Evolutionary conservation across 2,329 filamentous ascomycete species (phyloP).

Genomic region (Colletotrichum sp.): DNA sequence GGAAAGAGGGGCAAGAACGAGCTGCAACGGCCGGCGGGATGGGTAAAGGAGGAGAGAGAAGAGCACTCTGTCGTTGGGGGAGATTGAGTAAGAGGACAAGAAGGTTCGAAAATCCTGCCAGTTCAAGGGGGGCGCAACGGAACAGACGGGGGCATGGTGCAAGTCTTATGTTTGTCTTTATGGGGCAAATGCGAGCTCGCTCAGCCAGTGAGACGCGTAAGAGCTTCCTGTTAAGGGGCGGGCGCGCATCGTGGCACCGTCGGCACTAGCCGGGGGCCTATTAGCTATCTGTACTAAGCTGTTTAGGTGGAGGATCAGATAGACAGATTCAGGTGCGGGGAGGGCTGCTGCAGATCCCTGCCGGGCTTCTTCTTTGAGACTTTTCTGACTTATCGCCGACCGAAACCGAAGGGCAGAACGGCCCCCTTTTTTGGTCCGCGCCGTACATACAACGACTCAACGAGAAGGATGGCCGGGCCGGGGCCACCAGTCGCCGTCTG

Average conservation of each 20-base stretch:
- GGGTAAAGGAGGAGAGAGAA: background rate
- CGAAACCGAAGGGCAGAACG: background rate
- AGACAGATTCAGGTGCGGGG: background rate
- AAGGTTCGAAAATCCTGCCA: background rate
- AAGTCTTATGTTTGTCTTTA: background rate
- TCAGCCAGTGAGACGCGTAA: constrained; percentile 8
- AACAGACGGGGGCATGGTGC: background rate
- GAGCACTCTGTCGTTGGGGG: background rate
- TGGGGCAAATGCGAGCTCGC: constrained; percentile 9
- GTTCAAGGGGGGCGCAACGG: background rate
- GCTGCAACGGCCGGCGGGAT: background rate
- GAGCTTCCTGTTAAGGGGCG: background rate
- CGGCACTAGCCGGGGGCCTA: background rate
- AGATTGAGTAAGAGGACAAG: background rate
- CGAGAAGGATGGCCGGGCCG: background rate
- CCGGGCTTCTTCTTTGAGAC: background rate
- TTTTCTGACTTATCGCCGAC: background rate
- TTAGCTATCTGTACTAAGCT: background rate
- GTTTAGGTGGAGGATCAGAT: background rate
- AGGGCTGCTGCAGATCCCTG: background rate
- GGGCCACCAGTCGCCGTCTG: background rate
- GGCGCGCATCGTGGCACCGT: background rate
- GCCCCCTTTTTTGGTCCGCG: background rate
- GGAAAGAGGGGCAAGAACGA: constrained; percentile 6
- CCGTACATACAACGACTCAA: background rate